Evolutionary conservation across 2,329 filamentous ascomycete species (phyloP).

Genomic region (Madurella fahalii): DNA sequence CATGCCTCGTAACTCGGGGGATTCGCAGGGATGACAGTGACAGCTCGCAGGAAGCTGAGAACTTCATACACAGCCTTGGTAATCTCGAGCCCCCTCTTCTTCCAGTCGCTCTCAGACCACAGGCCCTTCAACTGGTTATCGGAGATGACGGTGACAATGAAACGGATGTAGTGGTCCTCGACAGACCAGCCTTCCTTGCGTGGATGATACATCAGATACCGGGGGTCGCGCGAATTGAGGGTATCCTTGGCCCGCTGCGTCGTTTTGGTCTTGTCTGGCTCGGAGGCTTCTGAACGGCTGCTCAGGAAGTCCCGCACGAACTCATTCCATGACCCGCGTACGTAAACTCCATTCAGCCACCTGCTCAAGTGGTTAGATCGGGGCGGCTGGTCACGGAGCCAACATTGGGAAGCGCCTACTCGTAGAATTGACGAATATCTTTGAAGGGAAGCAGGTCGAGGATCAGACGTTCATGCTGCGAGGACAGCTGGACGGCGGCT

Average conservation of each 20-base stretch:
- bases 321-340: constrained; percentile 37
- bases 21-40: constrained; percentile 12
- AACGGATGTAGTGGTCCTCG: constrained; percentile 38
- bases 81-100: constrained; percentile 31
- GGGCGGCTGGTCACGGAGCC: not conserved
- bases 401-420: constrained; percentile 7
- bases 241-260: constrained; percentile 31
- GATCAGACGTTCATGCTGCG: constrained; percentile 37
- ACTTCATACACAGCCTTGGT: constrained; percentile 37
- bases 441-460: constrained; percentile 39
- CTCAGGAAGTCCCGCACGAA: constrained; percentile 35
- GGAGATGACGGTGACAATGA: constrained; percentile 34
- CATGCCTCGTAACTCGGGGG: constrained; percentile 30
- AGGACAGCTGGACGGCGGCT: constrained; percentile 16
- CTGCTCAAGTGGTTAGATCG: not conserved
- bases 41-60: constrained; percentile 33
- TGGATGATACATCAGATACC: constrained; percentile 35
- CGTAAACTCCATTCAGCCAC: constrained; percentile 32
- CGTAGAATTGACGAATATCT: constrained; percentile 31
- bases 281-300: constrained; percentile 23
- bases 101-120: constrained; percentile 34
- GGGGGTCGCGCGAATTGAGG: constrained; percentile 28
- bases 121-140: constrained; percentile 34
- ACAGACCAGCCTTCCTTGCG: constrained; percentile 35
- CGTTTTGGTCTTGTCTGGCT: constrained; percentile 34